Conservation (phyloP, 1,284 basidiomycete species). For the Phaffia rhodozyma region DNA sequence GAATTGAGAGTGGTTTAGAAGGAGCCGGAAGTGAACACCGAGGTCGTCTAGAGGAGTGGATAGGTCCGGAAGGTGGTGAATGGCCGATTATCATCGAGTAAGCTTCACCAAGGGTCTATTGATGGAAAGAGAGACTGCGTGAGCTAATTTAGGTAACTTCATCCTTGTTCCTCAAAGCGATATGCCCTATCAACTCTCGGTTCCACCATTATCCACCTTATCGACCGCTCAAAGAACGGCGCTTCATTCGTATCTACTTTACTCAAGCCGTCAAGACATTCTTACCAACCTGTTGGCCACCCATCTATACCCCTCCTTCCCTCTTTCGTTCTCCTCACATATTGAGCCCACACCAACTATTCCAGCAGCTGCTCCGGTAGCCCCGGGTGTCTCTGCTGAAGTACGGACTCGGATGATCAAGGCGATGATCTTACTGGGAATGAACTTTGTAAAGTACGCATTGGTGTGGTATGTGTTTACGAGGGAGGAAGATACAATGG, state of each 20-base stretch:
- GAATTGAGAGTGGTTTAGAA: constrained; percentile 1
- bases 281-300: not conserved
- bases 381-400: not conserved
- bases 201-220: constrained; percentile 1
- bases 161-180: not conserved
- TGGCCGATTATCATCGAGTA: constrained; percentile 7
- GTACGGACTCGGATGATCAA: not conserved
- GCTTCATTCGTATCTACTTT: constrained; percentile 14
- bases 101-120: not conserved
- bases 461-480: constrained; percentile 18
- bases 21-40: not conserved
- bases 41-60: constrained; percentile 8
- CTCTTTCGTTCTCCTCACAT: not conserved
- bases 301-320: not conserved
- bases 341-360: not conserved
- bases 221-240: not conserved
- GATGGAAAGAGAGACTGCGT: not conserved
- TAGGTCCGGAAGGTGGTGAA: not conserved
- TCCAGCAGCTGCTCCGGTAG: not conserved
- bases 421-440: not conserved
- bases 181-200: constrained; percentile 3
- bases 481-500: not conserved
- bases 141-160: not conserved
- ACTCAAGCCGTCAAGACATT: not conserved
- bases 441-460: not conserved